Evolutionary conservation across 1,139 yeast genomes (phyloP).

Genomic region (Taiozyma sp.): DNA sequence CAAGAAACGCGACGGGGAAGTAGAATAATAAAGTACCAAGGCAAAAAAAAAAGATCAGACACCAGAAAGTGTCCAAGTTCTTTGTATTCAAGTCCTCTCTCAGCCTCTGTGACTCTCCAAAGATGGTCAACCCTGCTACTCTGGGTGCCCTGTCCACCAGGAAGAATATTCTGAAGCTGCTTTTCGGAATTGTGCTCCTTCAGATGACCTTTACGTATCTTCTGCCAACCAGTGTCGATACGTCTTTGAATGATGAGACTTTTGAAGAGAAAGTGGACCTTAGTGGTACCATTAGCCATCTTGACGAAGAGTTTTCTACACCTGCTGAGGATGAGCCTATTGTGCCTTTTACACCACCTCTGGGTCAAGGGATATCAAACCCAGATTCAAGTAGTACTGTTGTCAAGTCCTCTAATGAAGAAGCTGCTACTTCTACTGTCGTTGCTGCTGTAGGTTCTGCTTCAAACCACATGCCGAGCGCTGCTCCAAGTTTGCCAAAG

Average conservation of each 20-base stretch:
- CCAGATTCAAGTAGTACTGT: not conserved
- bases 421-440: not conserved
- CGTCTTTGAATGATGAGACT: not conserved
- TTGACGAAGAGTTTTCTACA: not conserved
- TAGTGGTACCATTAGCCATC: not conserved
- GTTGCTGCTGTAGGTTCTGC: not conserved
- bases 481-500: constrained; percentile 4
- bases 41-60: not conserved
- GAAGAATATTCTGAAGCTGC: not conserved
- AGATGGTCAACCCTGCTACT: not conserved
- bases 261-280: not conserved
- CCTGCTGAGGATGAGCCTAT: not conserved
- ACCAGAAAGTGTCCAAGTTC: not conserved
- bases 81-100: not conserved
- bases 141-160: not conserved
- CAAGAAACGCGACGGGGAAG: not conserved
- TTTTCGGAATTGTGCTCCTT: not conserved
- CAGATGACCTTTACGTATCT: not conserved
- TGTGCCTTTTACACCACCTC: not conserved
- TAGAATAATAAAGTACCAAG: no score
- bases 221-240: not conserved
- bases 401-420: not conserved
- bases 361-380: not conserved
- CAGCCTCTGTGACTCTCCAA: not conserved
- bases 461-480: not conserved